These are phyloP conservation scores for Candida sakaeoensis DNA, from an alignment of 805 yeast genomes.

Conservation along the genomic window DNA sequence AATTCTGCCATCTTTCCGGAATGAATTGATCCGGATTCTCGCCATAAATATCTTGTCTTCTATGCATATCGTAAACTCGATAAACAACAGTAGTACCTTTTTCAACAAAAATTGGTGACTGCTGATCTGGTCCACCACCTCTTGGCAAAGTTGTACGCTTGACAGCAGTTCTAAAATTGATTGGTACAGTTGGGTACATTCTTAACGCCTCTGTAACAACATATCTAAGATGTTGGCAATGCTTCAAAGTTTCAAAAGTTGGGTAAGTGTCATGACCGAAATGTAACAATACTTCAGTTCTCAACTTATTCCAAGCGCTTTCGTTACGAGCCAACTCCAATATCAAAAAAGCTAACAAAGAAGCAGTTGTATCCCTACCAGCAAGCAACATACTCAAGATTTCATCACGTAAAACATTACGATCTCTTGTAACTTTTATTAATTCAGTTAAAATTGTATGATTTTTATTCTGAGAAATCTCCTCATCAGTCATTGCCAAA, in stretches of 20 bases:
- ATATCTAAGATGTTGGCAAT: conserved; percentile 35
- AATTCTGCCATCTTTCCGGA: conserved; percentile 39
- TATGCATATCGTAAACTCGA: conserved; percentile 18
- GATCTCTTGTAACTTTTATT: conserved; percentile 34
- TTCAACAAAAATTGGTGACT: conserved; percentile 18
- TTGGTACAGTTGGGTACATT: conserved; percentile 33
- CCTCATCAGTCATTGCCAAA: conserved; percentile 20
- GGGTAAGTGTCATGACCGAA: conserved; percentile 24
- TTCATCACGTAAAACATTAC: conserved; percentile 32
- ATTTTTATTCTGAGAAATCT: conserved; percentile 18
- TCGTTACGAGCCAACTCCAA: conserved; percentile 34
- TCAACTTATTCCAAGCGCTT: conserved; percentile 25
- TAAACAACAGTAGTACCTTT: conserved; percentile 19
- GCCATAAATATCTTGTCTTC: conserved; percentile 25
- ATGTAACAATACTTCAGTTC: conserved; percentile 21
- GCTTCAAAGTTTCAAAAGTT: conserved; percentile 34
- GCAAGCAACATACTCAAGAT: conserved; percentile 38
- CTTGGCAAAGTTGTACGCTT: conserved; percentile 28
- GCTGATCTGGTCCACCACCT: conserved; percentile 31
- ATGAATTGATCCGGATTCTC: conserved; percentile 29
- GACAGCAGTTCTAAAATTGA: conserved; percentile 24
- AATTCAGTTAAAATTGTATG: conserved; percentile 35
- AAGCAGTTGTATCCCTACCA: conserved; percentile 43
- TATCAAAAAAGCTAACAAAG: conserved; percentile 30
- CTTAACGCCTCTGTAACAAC: conserved; percentile 34